These are phyloP conservation scores for Ehretia macrophylla DNA, from an alignment of 257 asterid genomes.

Conservation along the genomic window DNA sequence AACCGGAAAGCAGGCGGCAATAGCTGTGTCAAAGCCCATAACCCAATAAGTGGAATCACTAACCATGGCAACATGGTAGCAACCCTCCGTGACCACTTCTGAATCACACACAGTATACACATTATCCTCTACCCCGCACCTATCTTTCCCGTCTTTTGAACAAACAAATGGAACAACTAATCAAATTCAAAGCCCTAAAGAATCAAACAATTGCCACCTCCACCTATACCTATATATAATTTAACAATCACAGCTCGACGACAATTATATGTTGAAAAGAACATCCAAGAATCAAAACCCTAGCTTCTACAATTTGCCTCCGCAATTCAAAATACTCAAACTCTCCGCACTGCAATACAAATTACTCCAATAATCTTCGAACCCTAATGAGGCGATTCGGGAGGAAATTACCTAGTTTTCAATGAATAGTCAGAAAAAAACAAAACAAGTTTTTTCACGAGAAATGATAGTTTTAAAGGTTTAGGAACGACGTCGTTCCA, in stretches of 20 bases:
- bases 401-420: conserved; percentile 40
- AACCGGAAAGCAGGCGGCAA: conserved; percentile 93
- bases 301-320: conserved; percentile 16
- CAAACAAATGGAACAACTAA: conserved; percentile 3
- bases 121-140: conserved; percentile 74
- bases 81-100: conserved; percentile 91
- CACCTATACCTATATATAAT: not conserved
- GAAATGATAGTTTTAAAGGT: conserved; percentile 18
- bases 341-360: not conserved
- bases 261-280: not conserved
- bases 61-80: conserved; percentile 99
- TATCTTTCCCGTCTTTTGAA: conserved; percentile 36
- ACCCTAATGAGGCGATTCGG: conserved; percentile 60
- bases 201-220: conserved; percentile 18
- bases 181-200: conserved; percentile 1
- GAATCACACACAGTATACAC: conserved; percentile 98
- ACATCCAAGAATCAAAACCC: conserved; percentile 36
- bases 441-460: not conserved
- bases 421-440: conserved; percentile 8
- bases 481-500: conserved; percentile 26
- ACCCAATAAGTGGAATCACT: conserved; percentile 89
- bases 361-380: conserved; percentile 38
- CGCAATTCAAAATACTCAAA: conserved; percentile 6
- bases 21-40: conserved; percentile 95
- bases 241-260: conserved; percentile 1